Percentiles rank a stretch among this genome's conserved stretches.
Conservation (phyloP, 306 rosid genomes). For the Trifolium fragiferum region DNA sequence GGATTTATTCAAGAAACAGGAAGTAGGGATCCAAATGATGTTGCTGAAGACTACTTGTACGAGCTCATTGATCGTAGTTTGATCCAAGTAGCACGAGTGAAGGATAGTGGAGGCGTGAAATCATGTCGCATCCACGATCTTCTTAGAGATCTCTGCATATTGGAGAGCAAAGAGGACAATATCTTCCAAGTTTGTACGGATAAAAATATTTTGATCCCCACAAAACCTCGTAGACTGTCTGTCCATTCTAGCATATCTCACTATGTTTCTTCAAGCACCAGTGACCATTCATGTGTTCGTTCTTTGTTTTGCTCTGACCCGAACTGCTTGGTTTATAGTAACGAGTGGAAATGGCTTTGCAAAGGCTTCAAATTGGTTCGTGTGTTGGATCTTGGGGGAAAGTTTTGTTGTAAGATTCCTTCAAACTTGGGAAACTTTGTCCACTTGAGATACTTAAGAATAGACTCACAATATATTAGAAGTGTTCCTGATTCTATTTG, state of each 20-base stretch:
- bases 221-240: constrained; percentile 38
- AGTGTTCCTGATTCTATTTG: constrained; percentile 41
- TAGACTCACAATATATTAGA: not conserved
- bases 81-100: constrained; percentile 8
- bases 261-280: constrained; percentile 28
- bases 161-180: constrained; percentile 31
- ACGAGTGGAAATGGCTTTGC: constrained; percentile 4
- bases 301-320: constrained; percentile 31
- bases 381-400: constrained; percentile 16
- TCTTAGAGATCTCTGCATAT: constrained; percentile 35
- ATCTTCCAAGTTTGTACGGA: constrained; percentile 25
- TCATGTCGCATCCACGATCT: constrained; percentile 42
- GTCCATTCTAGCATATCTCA: constrained; percentile 1
- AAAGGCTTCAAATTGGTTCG: constrained; percentile 33
- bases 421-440: constrained; percentile 8
- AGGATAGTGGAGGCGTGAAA: not conserved
- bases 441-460: constrained; percentile 40
- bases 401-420: not conserved
- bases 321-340: accelerated
- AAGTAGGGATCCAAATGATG: constrained; percentile 18
- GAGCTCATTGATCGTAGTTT: constrained; percentile 44
- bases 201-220: not conserved
- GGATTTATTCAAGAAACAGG: constrained; percentile 34
- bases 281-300: constrained; percentile 33
- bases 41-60: constrained; percentile 38